Conservation (phyloP, 2,329 filamentous ascomycete species). For the Scedosporium minutisporum region DNA sequence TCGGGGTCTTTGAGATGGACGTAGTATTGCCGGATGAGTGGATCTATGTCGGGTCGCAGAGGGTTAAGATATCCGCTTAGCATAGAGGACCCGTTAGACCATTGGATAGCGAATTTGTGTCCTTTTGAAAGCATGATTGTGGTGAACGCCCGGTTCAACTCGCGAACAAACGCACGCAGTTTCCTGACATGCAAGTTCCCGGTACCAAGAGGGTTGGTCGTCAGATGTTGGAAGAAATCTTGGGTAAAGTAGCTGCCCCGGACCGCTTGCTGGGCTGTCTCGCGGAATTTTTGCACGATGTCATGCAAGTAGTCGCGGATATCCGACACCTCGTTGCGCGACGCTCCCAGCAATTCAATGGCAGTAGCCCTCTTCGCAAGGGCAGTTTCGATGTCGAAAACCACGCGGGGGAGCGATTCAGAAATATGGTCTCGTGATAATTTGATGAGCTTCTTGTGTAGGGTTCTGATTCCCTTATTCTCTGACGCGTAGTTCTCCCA, state of each 20-base stretch:
- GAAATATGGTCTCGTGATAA: not conserved
- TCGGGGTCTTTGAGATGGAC: not conserved
- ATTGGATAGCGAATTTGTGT: not conserved
- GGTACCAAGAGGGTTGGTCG: not conserved
- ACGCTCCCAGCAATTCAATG: not conserved
- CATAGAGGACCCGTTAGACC: not conserved
- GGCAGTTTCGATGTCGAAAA: not conserved
- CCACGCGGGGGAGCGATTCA: not conserved
- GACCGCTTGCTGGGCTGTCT: not conserved
- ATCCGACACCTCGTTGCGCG: not conserved
- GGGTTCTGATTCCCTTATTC: not conserved
- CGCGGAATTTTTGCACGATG: not conserved
- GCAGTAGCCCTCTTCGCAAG: not conserved
- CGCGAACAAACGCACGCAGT: not conserved
- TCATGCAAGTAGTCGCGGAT: not conserved
- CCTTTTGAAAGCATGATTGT: not conserved
- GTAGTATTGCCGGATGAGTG: not conserved
- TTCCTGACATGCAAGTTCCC: not conserved
- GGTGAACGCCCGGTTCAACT: not conserved
- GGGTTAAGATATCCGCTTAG: not conserved
- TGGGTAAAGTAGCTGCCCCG: not conserved
- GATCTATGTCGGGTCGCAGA: not conserved
- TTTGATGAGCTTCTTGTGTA: not conserved
- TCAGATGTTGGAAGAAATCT: not conserved
- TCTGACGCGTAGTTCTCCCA: not conserved